A percentile compares a stretch with the other conserved stretches of the same genome.
These are phyloP conservation scores for Podospora pseudoanserina DNA, from an alignment of 495 filamentous ascomycete species.

Conservation along the genomic window DNA sequence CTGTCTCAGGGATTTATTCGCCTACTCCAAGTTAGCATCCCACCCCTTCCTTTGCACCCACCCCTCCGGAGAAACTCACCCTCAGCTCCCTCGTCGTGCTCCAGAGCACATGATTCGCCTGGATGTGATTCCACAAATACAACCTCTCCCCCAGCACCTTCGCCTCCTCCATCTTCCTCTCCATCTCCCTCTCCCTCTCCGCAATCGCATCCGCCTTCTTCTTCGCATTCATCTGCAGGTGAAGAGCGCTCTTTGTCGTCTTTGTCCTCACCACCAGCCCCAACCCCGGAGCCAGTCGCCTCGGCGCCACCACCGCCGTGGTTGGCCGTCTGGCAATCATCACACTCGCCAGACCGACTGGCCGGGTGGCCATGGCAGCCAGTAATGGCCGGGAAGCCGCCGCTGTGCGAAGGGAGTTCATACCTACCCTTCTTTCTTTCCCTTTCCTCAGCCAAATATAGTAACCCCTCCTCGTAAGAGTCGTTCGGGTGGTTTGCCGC, in stretches of 20 bases:
- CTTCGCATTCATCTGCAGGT: not conserved
- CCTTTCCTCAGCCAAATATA: not conserved
- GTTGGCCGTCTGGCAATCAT: too few species aligned
- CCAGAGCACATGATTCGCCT: not conserved
- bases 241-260: too few species aligned
- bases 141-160: not conserved
- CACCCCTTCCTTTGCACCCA: not conserved
- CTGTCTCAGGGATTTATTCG: conserved; percentile 66
- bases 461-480: not conserved
- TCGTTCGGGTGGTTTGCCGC: not conserved
- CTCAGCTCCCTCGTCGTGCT: not conserved
- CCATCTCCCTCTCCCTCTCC: too few species aligned
- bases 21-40: conserved; percentile 37
- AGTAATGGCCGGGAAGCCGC: too few species aligned
- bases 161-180: not conserved
- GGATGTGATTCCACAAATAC: not conserved
- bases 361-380: too few species aligned
- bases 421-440: not conserved
- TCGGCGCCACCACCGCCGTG: not conserved
- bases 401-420: not conserved
- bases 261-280: too few species aligned
- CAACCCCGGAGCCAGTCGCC: not conserved
- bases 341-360: too few species aligned
- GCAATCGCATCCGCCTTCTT: not conserved
- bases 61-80: not conserved